Evolutionary conservation across 2,329 filamentous ascomycete genomes (phyloP), one percentile per base, ranked within the genome.

Genomic region (Drechslerella stenobrocha): DNA sequence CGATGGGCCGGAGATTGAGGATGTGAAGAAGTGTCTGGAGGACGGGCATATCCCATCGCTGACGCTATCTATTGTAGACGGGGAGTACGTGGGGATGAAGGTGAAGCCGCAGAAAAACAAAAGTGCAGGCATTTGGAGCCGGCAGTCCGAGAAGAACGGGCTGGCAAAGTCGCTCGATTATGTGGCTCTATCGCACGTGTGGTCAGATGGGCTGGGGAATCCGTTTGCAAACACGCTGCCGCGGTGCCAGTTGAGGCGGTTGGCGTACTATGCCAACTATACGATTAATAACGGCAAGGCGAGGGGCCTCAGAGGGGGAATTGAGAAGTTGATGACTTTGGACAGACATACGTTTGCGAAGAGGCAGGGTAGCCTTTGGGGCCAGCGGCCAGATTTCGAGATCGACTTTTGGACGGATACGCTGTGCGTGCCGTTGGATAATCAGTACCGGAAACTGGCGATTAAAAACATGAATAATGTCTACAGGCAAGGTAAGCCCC

Each of bases 201-300:
- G 70, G 70, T 70, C 70, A 6, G 69, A 71, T 18, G 70, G 70
- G 13, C 60, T 71, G n/a, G 70, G 70, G 13, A 71, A 71, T 53
- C 64, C 70, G 3, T 45, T 30, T 2, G 65, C 40, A 18, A 71
- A 70, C 52, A 66, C 58, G 20, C 56, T 71, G 7, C 70, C 70
- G 0, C 45, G 44, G 7, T 71, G 70, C 30, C 70, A 71, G 20
- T 48, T 71, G 13, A 52, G 24, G 28, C 35, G 58, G 20, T 50
- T 70, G 40, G 64, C 64, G 4, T 63, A 69, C 30, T 69, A 61
- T 32, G 23, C 37, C 13, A 61, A 69, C 13, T 57, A 58, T 32
- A 52, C 58, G 34, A 61, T 63, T 51, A 67, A 63, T 8, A 52
- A 69, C 35, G 56, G 64, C 11, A 69, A 47, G 23, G 34, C 57